phyloP scores from a whole-genome alignment of 495 filamentous ascomycete genomes.

The Annulohypoxylon nitens region DNA sequence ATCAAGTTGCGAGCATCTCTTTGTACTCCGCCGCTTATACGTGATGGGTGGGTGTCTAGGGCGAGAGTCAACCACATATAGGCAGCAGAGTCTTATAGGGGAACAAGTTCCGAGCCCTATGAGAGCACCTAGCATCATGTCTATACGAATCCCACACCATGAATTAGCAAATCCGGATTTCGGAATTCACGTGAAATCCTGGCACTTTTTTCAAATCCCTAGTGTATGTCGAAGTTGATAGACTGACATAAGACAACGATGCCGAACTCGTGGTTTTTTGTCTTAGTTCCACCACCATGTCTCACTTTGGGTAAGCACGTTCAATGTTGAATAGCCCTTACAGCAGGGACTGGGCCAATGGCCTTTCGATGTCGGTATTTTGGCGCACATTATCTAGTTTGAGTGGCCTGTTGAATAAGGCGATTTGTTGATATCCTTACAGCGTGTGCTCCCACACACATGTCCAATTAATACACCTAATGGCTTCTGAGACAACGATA shows the following conservation, averaged over 20 bases:
- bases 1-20: neutral
- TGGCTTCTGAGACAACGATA: neutral
- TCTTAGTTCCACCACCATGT: conserved; percentile 3
- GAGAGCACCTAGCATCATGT: neutral
- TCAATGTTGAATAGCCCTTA: conserved; percentile 3
- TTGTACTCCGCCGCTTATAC: conserved; percentile 5
- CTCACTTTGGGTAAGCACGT: conserved; percentile 9
- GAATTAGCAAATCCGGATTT: neutral
- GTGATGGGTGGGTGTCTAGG: conserved; percentile 6
- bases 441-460: neutral
- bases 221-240: conserved; percentile 2
- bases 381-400: conserved; percentile 2
- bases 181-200: neutral
- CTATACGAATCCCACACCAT: neutral
- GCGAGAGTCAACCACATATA: neutral
- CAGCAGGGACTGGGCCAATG: conserved; percentile 2
- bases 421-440: conserved; percentile 10
- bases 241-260: conserved; percentile 6
- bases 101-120: neutral
- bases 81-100: neutral
- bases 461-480: neutral
- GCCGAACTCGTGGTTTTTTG: neutral
- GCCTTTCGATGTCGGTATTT: conserved; percentile 1
- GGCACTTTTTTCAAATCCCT: neutral
- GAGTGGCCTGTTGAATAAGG: conserved; percentile 9